phyloP scores from a whole-genome alignment of 1,284 basidiomycete species.

The Rhizoctonia solani region DNA sequence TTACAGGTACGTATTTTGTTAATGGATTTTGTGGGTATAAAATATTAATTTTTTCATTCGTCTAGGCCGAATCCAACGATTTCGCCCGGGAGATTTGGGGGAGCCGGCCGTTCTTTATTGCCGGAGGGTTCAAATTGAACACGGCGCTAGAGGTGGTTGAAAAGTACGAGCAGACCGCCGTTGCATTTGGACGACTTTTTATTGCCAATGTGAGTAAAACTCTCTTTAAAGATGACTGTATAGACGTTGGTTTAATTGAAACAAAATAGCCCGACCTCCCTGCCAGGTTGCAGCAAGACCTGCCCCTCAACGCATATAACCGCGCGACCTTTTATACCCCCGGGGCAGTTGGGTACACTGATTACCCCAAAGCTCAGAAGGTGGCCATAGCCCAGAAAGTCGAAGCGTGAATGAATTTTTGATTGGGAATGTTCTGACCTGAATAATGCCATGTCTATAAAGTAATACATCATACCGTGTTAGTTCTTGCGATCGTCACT shows the following conservation, averaged over 20 bases:
- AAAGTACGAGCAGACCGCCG: slow-evolving; percentile 44
- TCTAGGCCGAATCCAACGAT: neutral
- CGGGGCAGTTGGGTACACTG: slow-evolving; percentile 41
- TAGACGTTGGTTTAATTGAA: too few species aligned
- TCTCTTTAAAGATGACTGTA: neutral
- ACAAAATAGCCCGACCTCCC: slow-evolving; percentile 50
- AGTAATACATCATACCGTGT: neutral
- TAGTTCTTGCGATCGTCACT: neutral
- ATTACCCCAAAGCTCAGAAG: slow-evolving; percentile 39
- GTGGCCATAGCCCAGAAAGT: neutral
- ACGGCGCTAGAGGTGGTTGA: slow-evolving; percentile 42
- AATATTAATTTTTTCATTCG: neutral
- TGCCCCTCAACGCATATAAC: slow-evolving; percentile 46
- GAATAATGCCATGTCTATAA: neutral
- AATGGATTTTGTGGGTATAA: neutral
- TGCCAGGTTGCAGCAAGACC: slow-evolving; percentile 45
- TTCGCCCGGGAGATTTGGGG: slow-evolving; percentile 22
- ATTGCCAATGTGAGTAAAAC: slow-evolving; percentile 45
- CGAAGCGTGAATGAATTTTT: neutral
- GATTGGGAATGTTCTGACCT: neutral
- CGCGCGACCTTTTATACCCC: slow-evolving; percentile 43
- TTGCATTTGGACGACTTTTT: slow-evolving; percentile 50
- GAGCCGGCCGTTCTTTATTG: slow-evolving; percentile 42
- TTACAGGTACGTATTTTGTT: slow-evolving; percentile 41
- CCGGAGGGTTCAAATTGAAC: slow-evolving; percentile 46